Evolutionary conservation across 2,329 filamentous ascomycete species (phyloP), one percentile per base, ranked within the genome.

Genomic region (Camillea tinctor): DNA sequence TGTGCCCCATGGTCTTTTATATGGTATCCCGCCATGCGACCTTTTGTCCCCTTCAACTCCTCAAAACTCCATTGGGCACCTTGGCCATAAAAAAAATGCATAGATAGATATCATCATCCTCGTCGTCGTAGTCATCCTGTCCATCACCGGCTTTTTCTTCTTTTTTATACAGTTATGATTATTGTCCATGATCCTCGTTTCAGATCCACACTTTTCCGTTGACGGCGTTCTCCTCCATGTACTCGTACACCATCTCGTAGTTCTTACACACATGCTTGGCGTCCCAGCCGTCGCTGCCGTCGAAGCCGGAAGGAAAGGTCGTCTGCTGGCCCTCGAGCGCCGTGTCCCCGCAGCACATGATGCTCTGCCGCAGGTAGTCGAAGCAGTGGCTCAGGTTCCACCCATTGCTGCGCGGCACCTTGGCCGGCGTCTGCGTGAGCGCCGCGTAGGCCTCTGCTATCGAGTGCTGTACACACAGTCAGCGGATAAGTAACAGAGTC

Each of bases 271-370:
- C 75, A 58, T 79, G 76, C 67, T 74, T 75, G 20, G 76, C 75
- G 54, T 78, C 76, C 77, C 76, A 79, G 0, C 77, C 77, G 55
- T 79, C 77, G 52, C 73, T 76, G 4, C 76, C 77, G 4, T 66
- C 69, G 19, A 75, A 71, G 0, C 71, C 74, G 1, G 69, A 62
- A 0, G 77, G 76, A 51, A 78, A 77, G 0, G 73, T 75, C 1
- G 76, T 77, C 60, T 79, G 72, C 57, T 76, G 70, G 19, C 77
- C 77, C 55, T 72, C 70, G 23, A 72, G 62, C 8, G 71, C 70
- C 3, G 70, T 62, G 36, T 72, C 71, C 6, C 69, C 69, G 49
- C 65, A 68, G 54, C 69, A 71, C 70, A 72, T 71, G 60, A 72
- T 68, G 21, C 65, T 52, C 54, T 22, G 49, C 11, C 68, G 62